These are phyloP conservation scores for Corylus heterophylla DNA, from an alignment of 306 rosid genomes.

Conservation along the genomic window DNA sequence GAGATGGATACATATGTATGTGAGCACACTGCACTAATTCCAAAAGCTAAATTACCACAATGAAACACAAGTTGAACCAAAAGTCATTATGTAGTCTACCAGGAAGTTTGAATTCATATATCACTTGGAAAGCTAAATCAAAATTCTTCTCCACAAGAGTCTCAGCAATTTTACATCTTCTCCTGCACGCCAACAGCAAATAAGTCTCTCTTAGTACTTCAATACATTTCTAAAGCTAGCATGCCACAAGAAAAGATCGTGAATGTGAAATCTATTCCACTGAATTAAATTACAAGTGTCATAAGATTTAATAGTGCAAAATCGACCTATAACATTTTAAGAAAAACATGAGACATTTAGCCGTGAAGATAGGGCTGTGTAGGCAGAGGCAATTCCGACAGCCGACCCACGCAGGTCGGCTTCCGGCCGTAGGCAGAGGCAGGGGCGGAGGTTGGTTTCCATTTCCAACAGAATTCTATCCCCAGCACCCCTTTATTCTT, in stretches of 20 bases:
- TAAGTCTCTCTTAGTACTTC: conserved; percentile 25
- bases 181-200: conserved; percentile 49
- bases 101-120: conserved; percentile 89
- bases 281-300: neutral
- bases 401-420: too few species aligned
- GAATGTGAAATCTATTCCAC: neutral
- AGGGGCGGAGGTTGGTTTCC: too few species aligned
- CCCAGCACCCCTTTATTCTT: too few species aligned
- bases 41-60: conserved; percentile 13
- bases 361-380: too few species aligned
- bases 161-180: conserved; percentile 93
- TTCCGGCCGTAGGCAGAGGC: too few species aligned
- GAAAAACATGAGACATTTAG: neutral
- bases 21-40: neutral
- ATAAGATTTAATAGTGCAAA: neutral
- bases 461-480: too few species aligned
- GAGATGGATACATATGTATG: conserved; percentile 14
- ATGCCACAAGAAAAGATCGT: conserved; percentile 10
- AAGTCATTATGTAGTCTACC: conserved; percentile 49
- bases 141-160: conserved; percentile 92
- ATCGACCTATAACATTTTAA: neutral
- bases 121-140: conserved; percentile 92
- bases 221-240: conserved; percentile 17
- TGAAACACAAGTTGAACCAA: conserved; percentile 4
- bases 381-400: too few species aligned